phyloP scores from a whole-genome alignment of 345 rosid genomes.

The Combretum micranthum region DNA sequence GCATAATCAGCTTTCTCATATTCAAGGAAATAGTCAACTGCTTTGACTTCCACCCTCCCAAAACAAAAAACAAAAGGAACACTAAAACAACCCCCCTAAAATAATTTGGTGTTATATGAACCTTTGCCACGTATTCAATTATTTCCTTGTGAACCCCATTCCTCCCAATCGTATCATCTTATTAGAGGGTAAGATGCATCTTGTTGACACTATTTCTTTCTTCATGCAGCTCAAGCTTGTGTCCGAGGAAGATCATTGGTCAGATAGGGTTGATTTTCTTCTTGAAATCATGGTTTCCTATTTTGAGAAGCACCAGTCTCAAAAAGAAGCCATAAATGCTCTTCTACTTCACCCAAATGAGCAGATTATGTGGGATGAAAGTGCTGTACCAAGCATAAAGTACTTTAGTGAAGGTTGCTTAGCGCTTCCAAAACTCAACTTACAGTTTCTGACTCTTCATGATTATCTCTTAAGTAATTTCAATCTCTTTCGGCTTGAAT shows the following conservation, averaged over 20 bases:
- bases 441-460: slow-evolving; percentile 92
- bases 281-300: slow-evolving; percentile 89
- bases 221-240: slow-evolving; percentile 78
- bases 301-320: slow-evolving; percentile 90
- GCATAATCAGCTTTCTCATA: no score
- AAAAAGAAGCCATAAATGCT: slow-evolving; percentile 97
- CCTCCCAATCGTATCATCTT: no score
- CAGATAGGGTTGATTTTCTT: slow-evolving; percentile 77
- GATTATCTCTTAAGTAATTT: slow-evolving; percentile 94
- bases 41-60: no score
- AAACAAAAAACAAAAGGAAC: no score
- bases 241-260: slow-evolving; percentile 79
- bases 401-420: slow-evolving; percentile 99
- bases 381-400: slow-evolving; percentile 95
- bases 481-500: slow-evolving; percentile 96
- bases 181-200: no score
- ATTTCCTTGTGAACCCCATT: no score
- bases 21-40: no score
- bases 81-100: no score
- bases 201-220: slow-evolving; percentile 1
- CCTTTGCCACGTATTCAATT: no score
- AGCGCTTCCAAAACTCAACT: slow-evolving; percentile 97
- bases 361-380: slow-evolving; percentile 99
- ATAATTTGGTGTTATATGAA: no score
- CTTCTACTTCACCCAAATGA: slow-evolving; percentile 97